phyloP scores from a whole-genome alignment of 331 rosid genomes.

The Phaseolus coccineus region DNA sequence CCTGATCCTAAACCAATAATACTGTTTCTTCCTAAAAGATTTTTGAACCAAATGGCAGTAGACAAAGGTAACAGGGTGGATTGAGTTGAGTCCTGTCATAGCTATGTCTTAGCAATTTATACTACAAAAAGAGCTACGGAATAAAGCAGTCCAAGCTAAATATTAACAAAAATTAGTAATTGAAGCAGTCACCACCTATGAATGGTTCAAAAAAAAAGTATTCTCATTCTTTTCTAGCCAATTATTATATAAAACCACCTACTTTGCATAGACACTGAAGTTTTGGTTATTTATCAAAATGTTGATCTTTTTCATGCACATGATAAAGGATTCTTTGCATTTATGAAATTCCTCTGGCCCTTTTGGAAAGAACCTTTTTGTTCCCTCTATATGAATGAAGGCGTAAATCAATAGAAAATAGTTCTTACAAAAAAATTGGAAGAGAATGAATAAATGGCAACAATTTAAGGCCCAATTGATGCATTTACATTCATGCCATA shows the following conservation, averaged over 20 bases:
- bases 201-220: neutral
- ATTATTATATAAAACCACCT: neutral
- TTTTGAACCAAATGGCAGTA: slow-evolving; percentile 9
- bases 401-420: too few species aligned
- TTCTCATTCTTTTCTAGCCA: neutral
- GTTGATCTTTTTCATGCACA: too few species aligned
- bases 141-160: slow-evolving; percentile 37
- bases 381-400: too few species aligned
- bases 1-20: slow-evolving; percentile 76
- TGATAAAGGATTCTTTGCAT: too few species aligned
- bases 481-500: too few species aligned
- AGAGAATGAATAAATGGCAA: too few species aligned
- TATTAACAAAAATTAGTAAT: neutral
- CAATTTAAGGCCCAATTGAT: too few species aligned
- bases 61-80: slow-evolving; percentile 12
- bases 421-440: too few species aligned
- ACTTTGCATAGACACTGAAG: neutral
- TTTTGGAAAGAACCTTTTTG: too few species aligned
- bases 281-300: too few species aligned
- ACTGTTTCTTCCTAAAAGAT: slow-evolving; percentile 33
- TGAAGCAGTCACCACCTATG: neutral
- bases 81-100: slow-evolving; percentile 42
- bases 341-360: too few species aligned
- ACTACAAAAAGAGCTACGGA: slow-evolving; percentile 40
- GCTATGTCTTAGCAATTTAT: slow-evolving; percentile 55